A percentile compares a stretch with the other conserved stretches of the same genome.
Evolutionary conservation across 805 yeast genomes (phyloP).

Genomic region (Saccharomycopsis javanensis): DNA sequence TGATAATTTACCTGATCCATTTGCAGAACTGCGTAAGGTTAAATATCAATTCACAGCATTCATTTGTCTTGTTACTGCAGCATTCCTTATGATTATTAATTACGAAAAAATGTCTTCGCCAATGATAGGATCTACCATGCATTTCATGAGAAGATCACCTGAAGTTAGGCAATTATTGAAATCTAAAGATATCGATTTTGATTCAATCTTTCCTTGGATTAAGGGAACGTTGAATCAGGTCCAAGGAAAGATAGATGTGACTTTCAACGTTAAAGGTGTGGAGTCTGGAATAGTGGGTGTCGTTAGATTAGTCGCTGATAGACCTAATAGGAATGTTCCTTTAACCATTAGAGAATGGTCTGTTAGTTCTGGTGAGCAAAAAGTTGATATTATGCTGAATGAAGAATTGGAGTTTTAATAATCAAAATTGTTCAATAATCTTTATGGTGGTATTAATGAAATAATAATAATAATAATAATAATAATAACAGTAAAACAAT

Average conservation of each 20-base stretch:
- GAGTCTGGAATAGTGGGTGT: conserved; percentile 42
- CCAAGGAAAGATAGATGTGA: conserved; percentile 67
- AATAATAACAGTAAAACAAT: no score
- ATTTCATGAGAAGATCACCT: conserved; percentile 70
- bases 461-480: no score
- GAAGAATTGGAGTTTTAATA: conserved; percentile 17
- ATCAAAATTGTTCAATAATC: not conserved
- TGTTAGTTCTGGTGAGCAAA: conserved; percentile 38
- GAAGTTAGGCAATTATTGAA: conserved; percentile 44
- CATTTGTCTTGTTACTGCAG: conserved; percentile 41
- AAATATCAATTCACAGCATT: conserved; percentile 48
- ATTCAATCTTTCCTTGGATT: conserved; percentile 75
- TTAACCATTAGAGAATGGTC: conserved; percentile 59
- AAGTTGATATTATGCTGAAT: conserved; percentile 42
- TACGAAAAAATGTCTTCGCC: conserved; percentile 91
- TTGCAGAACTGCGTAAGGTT: conserved; percentile 41
- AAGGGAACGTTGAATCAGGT: conserved; percentile 77
- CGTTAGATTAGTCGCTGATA: conserved; percentile 58
- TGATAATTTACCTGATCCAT: conserved; percentile 75
- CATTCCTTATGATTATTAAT: conserved; percentile 67
- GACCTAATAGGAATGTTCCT: conserved; percentile 47
- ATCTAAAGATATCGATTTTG: conserved; percentile 70
- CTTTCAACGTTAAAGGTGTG: conserved; percentile 57
- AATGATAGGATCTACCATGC: conserved; percentile 75
- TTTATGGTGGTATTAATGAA: no score